These are phyloP conservation scores for Ascochyta lentis DNA, from an alignment of 2,329 filamentous ascomycete genomes.

Conservation along the genomic window DNA sequence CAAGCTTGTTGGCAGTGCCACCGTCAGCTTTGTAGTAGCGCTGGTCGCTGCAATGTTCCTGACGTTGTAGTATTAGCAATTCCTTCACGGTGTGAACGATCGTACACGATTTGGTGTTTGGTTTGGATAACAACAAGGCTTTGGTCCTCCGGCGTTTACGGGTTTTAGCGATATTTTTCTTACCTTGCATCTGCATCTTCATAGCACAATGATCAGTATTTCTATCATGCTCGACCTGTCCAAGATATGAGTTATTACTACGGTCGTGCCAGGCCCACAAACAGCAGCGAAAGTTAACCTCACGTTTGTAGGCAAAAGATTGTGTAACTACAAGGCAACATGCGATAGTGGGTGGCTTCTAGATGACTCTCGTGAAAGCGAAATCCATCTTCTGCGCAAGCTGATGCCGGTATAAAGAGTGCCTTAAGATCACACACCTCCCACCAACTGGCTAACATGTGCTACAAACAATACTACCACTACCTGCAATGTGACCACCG, in stretches of 20 bases:
- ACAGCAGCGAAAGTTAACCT: neutral
- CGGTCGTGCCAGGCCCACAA: neutral
- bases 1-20: slow-evolving; percentile 35
- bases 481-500: neutral
- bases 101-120: slow-evolving; percentile 1
- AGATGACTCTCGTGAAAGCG: neutral
- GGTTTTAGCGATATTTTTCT: neutral
- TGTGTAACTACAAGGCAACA: neutral
- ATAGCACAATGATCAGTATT: neutral
- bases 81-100: neutral
- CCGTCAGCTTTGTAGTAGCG: slow-evolving; percentile 44
- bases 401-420: neutral
- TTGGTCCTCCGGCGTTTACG: too few relatives aligned
- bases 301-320: neutral
- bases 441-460: neutral
- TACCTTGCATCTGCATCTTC: neutral
- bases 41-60: slow-evolving; percentile 38
- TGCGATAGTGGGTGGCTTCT: neutral
- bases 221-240: neutral
- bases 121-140: neutral
- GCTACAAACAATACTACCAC: neutral
- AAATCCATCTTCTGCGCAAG: neutral
- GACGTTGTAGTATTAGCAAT: slow-evolving; percentile 26
- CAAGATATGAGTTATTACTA: too few relatives aligned
- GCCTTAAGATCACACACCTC: neutral